Evolutionary conservation across 1,284 basidiomycete genomes (phyloP).

Genomic region (Mycosarcoma mackinlayi): DNA sequence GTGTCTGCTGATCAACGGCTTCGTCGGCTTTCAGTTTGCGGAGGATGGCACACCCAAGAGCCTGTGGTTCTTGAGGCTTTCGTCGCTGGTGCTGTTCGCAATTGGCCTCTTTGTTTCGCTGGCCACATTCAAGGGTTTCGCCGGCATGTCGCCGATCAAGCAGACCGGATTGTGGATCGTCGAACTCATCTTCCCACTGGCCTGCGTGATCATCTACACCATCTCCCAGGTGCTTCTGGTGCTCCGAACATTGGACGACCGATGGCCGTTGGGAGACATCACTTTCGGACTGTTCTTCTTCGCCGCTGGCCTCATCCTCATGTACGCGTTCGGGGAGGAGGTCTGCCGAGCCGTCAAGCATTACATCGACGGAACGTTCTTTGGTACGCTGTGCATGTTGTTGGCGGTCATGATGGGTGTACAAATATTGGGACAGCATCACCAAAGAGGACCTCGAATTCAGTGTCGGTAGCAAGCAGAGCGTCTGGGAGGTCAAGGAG

Average conservation of each 20-base stretch:
- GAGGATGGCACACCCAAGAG: slow-evolving; percentile 97
- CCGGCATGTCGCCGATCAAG: slow-evolving; percentile 80
- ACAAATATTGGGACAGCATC: slow-evolving; percentile 96
- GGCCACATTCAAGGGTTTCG: slow-evolving; percentile 89
- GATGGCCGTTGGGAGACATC: slow-evolving; percentile 96
- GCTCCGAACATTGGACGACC: slow-evolving; percentile 94
- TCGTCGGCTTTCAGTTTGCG: slow-evolving; percentile 98
- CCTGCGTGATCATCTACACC: slow-evolving; percentile 89
- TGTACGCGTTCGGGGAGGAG: slow-evolving; percentile 91
- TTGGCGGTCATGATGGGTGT: slow-evolving; percentile 99
- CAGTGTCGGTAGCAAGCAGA: slow-evolving; percentile 94
- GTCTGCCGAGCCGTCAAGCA: slow-evolving; percentile 93
- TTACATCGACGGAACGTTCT: slow-evolving; percentile 95
- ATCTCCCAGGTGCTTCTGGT: slow-evolving; percentile 94
- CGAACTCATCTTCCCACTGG: slow-evolving; percentile 92
- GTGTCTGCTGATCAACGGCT: slow-evolving; percentile 94
- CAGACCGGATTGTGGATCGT: slow-evolving; percentile 83
- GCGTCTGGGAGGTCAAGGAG: slow-evolving; percentile 94
- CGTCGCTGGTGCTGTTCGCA: slow-evolving; percentile 83
- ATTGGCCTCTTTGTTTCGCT: slow-evolving; percentile 89
- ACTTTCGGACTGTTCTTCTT: slow-evolving; percentile 78
- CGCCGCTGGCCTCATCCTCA: slow-evolving; percentile 76
- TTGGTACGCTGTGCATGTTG: slow-evolving; percentile 93
- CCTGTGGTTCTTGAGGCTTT: slow-evolving; percentile 87
- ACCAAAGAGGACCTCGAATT: slow-evolving; percentile 98